These are phyloP conservation scores for Zalaria sp. DNA, from an alignment of 2,329 filamentous ascomycete species.

Conservation along the genomic window DNA sequence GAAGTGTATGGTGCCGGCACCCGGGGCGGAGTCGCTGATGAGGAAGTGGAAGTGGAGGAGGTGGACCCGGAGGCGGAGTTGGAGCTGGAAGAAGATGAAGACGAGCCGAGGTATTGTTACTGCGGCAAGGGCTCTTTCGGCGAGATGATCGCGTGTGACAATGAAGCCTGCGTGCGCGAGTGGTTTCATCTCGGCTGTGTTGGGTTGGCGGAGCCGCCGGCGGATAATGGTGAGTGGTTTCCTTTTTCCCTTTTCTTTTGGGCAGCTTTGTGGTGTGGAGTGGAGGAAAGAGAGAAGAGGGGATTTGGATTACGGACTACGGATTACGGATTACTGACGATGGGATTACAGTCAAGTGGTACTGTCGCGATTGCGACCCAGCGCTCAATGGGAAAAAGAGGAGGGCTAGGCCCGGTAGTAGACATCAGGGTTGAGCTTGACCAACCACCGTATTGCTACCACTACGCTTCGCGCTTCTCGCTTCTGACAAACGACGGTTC, in stretches of 20 bases:
- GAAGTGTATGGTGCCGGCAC: too few relatives aligned
- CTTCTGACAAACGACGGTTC: too few relatives aligned
- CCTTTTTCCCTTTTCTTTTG: too few relatives aligned
- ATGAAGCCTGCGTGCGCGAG: slow-evolving; percentile 48
- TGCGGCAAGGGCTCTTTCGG: slow-evolving; percentile 52
- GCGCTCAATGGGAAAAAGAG: slow-evolving; percentile 6
- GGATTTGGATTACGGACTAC: background rate
- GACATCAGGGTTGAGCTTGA: background rate
- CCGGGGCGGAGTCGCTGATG: background rate
- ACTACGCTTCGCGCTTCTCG: too few relatives aligned
- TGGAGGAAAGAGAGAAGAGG: background rate
- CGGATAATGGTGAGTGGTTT: slow-evolving; percentile 32
- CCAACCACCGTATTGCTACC: too few relatives aligned
- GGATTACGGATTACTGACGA: slow-evolving; percentile 5
- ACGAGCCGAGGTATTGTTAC: slow-evolving; percentile 51
- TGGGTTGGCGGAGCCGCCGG: slow-evolving; percentile 44
- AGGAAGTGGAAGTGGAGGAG: slow-evolving; percentile 10
- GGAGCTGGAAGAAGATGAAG: slow-evolving; percentile 36
- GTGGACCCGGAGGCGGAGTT: slow-evolving; percentile 33
- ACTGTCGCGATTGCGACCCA: slow-evolving; percentile 9
- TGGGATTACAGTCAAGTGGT: slow-evolving; percentile 10
- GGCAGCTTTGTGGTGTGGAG: too few relatives aligned
- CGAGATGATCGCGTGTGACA: slow-evolving; percentile 55
- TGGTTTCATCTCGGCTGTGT: slow-evolving; percentile 57
- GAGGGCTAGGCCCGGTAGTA: slow-evolving; percentile 6